Percentiles rank a stretch among this genome's conserved stretches.
phyloP scores from a whole-genome alignment of 139 green algal species.

The Trebouxia sp. region DNA sequence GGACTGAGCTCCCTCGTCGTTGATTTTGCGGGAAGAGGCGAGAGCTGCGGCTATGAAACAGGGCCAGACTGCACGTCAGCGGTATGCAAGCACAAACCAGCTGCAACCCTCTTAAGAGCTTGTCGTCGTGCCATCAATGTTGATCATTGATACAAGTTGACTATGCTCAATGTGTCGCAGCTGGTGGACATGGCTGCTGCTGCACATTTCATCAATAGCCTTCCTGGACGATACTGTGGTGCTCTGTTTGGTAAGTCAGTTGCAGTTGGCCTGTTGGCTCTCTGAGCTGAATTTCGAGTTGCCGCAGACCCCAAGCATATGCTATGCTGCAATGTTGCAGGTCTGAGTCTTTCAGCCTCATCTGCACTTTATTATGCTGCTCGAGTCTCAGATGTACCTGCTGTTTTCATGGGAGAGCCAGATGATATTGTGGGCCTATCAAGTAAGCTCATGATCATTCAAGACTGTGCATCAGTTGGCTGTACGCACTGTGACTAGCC shows the following conservation, averaged over 20 bases:
- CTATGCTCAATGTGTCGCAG: no score
- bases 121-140: no score
- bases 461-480: no score
- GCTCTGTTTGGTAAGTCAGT: not conserved
- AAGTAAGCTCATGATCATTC: no score
- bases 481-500: no score
- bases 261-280: no score
- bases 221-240: not conserved
- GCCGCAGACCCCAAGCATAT: no score
- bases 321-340: not conserved
- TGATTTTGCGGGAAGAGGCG: not conserved
- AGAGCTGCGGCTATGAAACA: not conserved
- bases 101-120: no score
- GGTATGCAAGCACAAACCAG: no score
- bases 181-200: not conserved
- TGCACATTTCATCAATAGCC: not conserved
- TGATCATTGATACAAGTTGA: no score
- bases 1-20: not conserved
- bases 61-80: not conserved
- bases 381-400: not conserved
- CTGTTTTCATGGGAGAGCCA: conserved; percentile 6
- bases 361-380: not conserved
- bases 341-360: not conserved
- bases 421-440: not conserved
- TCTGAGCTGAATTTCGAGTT: no score